Base-by-base conservation (phyloP, 768 basidiomycete species). In the Chlorophyllum brunneum region DNA sequence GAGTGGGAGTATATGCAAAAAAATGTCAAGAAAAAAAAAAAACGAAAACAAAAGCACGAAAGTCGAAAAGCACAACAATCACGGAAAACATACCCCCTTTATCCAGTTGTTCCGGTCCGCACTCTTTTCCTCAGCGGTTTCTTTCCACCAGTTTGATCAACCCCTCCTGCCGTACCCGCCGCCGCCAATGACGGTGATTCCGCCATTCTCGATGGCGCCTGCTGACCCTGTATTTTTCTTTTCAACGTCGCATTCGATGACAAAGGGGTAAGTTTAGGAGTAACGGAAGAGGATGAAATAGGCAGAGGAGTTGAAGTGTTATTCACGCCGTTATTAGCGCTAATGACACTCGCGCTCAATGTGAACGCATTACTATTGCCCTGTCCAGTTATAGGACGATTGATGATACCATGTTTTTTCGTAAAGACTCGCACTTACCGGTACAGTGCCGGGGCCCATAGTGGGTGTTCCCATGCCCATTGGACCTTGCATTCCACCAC, bases 141-240 rank as follows among this genome's bases (percentile, higher is more conserved):
- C 70, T 83, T 87, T 57, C 71, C 59, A 55, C 76, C 74, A 46
- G 69, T 59, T 3, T 78, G 70, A 51, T 69, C 72, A 52, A 70
- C 66, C 47, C 74, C 72, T 30, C 78, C 77, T 38, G 85, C 81
- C 22, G 84, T 82, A 10, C 86, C 58, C 70, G 58, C 31, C 75
- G 65, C 33, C 55, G 75, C 73, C 43, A 67, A 58, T 1, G 79
- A 70, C 47, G 70, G 71, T 54, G 70, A 66, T 46, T 74, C 72
- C 30, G 78, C 77, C 37, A 84, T 81, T 22, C 84, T 82, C n/a
- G 39, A 18, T 23, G 39, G 20, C 20, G 20, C 40, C 45, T 42
- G 27, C 16, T 76, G 65, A 16, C 67, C 64, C 29, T 64, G 65
- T 51, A 73, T 71, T 54, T 83, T 84, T 60, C 83, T 74, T 65